These are phyloP conservation scores for Fusarium austroafricanum DNA, from an alignment of 2,329 filamentous ascomycete species.

Conservation along the genomic window DNA sequence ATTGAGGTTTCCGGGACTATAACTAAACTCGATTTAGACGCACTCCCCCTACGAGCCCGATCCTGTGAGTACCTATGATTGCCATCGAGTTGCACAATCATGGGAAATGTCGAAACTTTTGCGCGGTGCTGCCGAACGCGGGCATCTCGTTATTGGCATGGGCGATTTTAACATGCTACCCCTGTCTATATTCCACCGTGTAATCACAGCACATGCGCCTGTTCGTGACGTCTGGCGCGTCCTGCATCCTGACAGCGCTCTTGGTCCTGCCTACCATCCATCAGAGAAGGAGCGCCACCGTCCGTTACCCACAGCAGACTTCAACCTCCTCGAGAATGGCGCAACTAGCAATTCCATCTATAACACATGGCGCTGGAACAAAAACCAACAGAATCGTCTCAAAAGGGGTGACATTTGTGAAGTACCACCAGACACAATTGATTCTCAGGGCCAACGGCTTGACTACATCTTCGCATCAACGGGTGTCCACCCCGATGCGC, in stretches of 20 bases:
- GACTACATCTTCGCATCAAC: slow-evolving; percentile 92
- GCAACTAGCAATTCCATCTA: slow-evolving; percentile 86
- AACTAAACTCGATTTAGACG: slow-evolving; percentile 52
- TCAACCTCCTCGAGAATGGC: slow-evolving; percentile 84
- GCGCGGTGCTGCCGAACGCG: slow-evolving; percentile 80
- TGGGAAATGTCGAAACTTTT: slow-evolving; percentile 96
- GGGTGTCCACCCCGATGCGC: slow-evolving; percentile 53
- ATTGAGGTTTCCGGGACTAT: neutral
- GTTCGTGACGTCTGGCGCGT: slow-evolving; percentile 88
- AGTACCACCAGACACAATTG: slow-evolving; percentile 73
- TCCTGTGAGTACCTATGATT: slow-evolving; percentile 85
- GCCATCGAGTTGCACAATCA: slow-evolving; percentile 90
- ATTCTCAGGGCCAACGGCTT: slow-evolving; percentile 83
- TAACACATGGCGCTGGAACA: slow-evolving; percentile 95
- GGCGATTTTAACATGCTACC: slow-evolving; percentile 99
- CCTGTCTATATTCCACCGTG: slow-evolving; percentile 81
- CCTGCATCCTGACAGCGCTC: slow-evolving; percentile 83
- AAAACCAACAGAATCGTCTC: slow-evolving; percentile 74
- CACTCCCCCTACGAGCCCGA: slow-evolving; percentile 89
- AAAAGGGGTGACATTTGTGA: slow-evolving; percentile 66
- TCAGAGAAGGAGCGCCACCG: slow-evolving; percentile 73
- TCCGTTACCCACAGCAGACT: slow-evolving; percentile 78
- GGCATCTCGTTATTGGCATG: slow-evolving; percentile 84
- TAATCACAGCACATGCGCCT: slow-evolving; percentile 82
- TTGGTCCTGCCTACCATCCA: slow-evolving; percentile 77